A percentile compares a stretch with the other conserved stretches of the same genome.
Evolutionary conservation across 2,329 filamentous ascomycete genomes (phyloP).

Genomic region (Aspergillus fijiensis): DNA sequence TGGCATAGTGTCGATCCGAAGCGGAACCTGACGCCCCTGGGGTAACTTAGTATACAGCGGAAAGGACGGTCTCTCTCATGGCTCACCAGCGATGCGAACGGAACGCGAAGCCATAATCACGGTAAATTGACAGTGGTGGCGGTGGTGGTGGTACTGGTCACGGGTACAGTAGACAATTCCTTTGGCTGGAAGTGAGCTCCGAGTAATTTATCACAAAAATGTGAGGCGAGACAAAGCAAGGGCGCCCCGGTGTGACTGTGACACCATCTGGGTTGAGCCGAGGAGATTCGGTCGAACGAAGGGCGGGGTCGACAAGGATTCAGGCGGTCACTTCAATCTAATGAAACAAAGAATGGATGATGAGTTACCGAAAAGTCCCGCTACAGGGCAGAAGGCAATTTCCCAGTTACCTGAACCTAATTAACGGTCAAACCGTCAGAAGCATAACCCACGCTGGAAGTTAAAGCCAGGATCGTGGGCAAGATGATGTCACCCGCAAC

Average conservation of each 20-base stretch:
- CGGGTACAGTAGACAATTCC: background rate
- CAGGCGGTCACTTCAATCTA: background rate
- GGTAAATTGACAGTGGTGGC: background rate
- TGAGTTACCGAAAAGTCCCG: too few species aligned
- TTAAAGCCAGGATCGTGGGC: background rate
- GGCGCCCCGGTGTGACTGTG: too few species aligned
- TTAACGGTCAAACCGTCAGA: background rate
- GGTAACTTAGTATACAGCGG: background rate
- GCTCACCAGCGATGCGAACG: slow-evolving; percentile 31
- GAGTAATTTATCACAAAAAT: background rate
- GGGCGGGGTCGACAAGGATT: slow-evolving; percentile 14
- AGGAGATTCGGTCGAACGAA: slow-evolving; percentile 16
- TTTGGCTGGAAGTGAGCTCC: background rate
- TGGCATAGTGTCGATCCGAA: slow-evolving; percentile 48
- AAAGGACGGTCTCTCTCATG: background rate
- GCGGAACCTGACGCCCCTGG: slow-evolving; percentile 47
- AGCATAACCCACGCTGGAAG: background rate
- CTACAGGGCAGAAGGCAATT: background rate
- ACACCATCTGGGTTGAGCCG: background rate
- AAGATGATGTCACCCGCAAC: background rate
- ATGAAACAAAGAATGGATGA: background rate
- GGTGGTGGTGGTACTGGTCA: background rate
- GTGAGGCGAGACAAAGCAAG: background rate
- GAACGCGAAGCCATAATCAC: slow-evolving; percentile 22
- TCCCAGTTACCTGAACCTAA: background rate